phyloP scores from a whole-genome alignment of 768 basidiomycete species.

The Xerocomellus intermedius region DNA sequence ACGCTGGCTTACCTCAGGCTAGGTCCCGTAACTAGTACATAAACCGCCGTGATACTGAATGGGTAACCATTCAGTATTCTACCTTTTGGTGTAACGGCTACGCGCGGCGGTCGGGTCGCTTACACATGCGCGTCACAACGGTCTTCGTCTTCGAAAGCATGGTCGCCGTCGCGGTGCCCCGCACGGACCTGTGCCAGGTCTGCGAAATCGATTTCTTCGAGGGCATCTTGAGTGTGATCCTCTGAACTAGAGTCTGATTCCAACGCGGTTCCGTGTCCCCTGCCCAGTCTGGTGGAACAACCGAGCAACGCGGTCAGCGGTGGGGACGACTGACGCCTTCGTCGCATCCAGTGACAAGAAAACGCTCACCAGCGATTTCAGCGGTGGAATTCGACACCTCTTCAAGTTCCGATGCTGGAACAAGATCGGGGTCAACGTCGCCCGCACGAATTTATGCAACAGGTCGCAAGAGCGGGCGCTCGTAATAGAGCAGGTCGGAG shows the following conservation, averaged over 20 bases:
- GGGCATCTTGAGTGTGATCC: constrained; percentile 29
- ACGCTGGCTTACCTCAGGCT: too few relatives aligned
- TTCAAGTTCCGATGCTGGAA: constrained; percentile 60
- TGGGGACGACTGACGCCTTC: constrained; percentile 60
- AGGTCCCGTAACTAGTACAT: too few relatives aligned
- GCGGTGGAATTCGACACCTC: constrained; percentile 58
- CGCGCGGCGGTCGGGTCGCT: too few relatives aligned
- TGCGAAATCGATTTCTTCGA: constrained; percentile 66
- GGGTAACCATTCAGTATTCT: too few relatives aligned
- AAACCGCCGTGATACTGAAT: too few relatives aligned
- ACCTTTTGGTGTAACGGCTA: too few relatives aligned
- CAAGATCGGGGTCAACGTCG: constrained; percentile 47
- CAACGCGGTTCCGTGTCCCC: constrained; percentile 12
- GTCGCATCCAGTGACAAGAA: constrained; percentile 36
- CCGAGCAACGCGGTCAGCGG: constrained; percentile 62
- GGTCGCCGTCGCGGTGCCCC: neutral
- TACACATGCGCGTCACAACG: too few relatives aligned
- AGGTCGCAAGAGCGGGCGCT: constrained; percentile 64
- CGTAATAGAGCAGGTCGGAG: constrained; percentile 53
- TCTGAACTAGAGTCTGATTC: constrained; percentile 32
- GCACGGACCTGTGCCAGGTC: constrained; percentile 52
- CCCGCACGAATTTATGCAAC: constrained; percentile 69
- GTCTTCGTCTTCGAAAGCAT: constrained; percentile 35
- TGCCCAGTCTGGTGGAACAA: constrained; percentile 53
- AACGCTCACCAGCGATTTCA: constrained; percentile 45